phyloP scores from a whole-genome alignment of 2,329 filamentous ascomycete genomes.

The Biscogniauxia sp. region DNA sequence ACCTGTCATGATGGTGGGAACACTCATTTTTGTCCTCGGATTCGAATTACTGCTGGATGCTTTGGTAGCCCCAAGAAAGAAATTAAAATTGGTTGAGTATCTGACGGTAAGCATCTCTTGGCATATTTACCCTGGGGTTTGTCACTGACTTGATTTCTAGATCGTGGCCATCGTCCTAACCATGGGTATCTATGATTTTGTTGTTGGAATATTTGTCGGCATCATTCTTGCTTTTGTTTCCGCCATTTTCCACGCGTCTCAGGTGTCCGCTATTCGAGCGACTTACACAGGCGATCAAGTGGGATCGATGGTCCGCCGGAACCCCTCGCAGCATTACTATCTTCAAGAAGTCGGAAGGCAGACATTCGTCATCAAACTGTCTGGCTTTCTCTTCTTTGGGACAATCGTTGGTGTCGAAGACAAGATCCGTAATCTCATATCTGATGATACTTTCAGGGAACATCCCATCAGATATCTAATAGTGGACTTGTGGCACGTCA shows the following conservation, averaged over 20 bases:
- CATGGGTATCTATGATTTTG: constrained; percentile 97
- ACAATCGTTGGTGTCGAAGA: constrained; percentile 95
- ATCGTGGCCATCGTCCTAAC: constrained; percentile 86
- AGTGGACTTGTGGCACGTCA: constrained; percentile 84
- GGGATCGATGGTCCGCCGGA: constrained; percentile 87
- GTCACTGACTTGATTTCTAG: constrained; percentile 36
- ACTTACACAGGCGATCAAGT: constrained; percentile 89
- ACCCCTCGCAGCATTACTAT: constrained; percentile 84
- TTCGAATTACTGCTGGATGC: constrained; percentile 91
- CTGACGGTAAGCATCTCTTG: constrained; percentile 61
- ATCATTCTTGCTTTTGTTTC: constrained; percentile 90
- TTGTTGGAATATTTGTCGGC: constrained; percentile 87
- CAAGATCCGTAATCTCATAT: constrained; percentile 76
- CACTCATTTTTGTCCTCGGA: constrained; percentile 89
- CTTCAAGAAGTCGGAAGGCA: constrained; percentile 82
- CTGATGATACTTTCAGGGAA: constrained; percentile 74
- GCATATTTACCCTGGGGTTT: too few relatives aligned
- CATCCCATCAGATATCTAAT: constrained; percentile 87
- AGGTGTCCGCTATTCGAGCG: constrained; percentile 82
- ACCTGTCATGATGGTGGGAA: constrained; percentile 94
- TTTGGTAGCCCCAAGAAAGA: constrained; percentile 82
- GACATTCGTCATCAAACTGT: constrained; percentile 86
- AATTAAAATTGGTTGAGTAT: constrained; percentile 84
- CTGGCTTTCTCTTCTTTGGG: constrained; percentile 96
- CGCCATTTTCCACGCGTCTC: constrained; percentile 86